Percentiles rank a stretch among this genome's conserved stretches.
phyloP scores from a whole-genome alignment of 1,139 yeast genomes.

The Debaryomyces robertsiae region DNA sequence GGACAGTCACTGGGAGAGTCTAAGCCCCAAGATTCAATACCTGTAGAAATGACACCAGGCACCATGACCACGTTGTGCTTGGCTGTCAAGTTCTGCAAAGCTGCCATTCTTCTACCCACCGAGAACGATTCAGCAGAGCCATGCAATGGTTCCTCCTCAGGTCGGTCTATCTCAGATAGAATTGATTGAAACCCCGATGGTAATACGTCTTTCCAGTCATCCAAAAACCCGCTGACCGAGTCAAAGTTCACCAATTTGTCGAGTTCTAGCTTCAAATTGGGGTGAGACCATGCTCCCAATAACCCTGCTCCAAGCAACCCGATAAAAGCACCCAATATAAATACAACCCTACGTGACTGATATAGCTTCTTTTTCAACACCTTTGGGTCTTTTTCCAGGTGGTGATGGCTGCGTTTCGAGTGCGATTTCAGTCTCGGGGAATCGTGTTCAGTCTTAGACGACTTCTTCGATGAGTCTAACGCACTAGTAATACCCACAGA shows the following conservation, averaged over 20 bases:
- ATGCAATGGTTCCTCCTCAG: slow-evolving; percentile 32
- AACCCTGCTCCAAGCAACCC: slow-evolving; percentile 70
- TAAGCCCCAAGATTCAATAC: slow-evolving; percentile 92
- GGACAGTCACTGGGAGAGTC: slow-evolving; percentile 68
- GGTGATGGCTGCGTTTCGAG: slow-evolving; percentile 8
- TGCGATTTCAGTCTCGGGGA: neutral
- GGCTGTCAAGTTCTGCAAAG: slow-evolving; percentile 51
- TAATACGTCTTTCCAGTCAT: slow-evolving; percentile 66
- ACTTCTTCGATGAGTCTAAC: slow-evolving; percentile 2
- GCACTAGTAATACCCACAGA: slow-evolving; percentile 1
- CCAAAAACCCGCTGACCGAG: slow-evolving; percentile 49
- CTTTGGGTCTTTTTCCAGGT: slow-evolving; percentile 13
- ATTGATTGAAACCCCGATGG: slow-evolving; percentile 68
- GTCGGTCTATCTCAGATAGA: slow-evolving; percentile 54
- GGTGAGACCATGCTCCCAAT: slow-evolving; percentile 53
- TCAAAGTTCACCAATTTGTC: slow-evolving; percentile 61
- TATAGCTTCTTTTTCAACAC: slow-evolving; percentile 26
- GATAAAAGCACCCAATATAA: slow-evolving; percentile 61
- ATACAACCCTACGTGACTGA: slow-evolving; percentile 51
- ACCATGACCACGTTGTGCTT: slow-evolving; percentile 85
- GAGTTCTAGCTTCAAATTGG: slow-evolving; percentile 44
- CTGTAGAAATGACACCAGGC: slow-evolving; percentile 96
- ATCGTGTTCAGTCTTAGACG: neutral
- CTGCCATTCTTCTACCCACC: slow-evolving; percentile 71
- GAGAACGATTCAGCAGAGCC: slow-evolving; percentile 83